phyloP scores from a whole-genome alignment of 352 stramenopile genomes.

The Phytophthora aleatoria region DNA sequence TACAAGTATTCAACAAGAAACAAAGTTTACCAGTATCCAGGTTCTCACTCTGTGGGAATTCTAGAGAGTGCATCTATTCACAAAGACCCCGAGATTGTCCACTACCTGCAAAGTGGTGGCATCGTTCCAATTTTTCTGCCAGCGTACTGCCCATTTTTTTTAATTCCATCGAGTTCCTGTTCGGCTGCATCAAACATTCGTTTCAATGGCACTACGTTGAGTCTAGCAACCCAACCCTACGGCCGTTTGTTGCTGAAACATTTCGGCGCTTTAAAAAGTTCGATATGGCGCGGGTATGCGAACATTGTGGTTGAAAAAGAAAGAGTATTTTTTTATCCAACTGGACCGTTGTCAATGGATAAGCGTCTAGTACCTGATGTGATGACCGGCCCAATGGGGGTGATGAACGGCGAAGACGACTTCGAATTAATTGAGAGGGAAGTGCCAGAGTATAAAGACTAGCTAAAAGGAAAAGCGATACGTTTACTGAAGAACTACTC shows the following conservation, averaged over 20 bases:
- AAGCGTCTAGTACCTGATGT: neutral
- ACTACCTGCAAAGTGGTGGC: too few species aligned
- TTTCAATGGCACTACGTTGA: neutral
- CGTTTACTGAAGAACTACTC: neutral
- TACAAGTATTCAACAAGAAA: neutral
- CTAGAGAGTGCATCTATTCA: too few species aligned
- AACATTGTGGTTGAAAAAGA: conserved; percentile 8
- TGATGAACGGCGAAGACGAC: neutral
- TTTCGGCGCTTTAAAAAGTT: neutral
- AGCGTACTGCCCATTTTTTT: too few species aligned
- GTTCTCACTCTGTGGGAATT: neutral
- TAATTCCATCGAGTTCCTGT: too few species aligned
- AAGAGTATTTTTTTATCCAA: conserved; percentile 3
- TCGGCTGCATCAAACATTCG: too few species aligned
- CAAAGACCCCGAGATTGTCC: too few species aligned
- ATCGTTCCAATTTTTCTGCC: too few species aligned
- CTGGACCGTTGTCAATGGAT: conserved; percentile 1
- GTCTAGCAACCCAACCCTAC: neutral
- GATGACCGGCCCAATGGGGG: neutral
- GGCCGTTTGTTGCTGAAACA: too few species aligned
- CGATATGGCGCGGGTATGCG: conserved; percentile 1
- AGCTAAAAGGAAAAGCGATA: neutral
- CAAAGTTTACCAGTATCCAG: neutral
- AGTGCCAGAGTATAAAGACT: neutral
- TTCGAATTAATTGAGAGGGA: neutral